These are phyloP conservation scores for Ascobolus immersus DNA, from an alignment of 495 filamentous ascomycete species.

Conservation along the genomic window DNA sequence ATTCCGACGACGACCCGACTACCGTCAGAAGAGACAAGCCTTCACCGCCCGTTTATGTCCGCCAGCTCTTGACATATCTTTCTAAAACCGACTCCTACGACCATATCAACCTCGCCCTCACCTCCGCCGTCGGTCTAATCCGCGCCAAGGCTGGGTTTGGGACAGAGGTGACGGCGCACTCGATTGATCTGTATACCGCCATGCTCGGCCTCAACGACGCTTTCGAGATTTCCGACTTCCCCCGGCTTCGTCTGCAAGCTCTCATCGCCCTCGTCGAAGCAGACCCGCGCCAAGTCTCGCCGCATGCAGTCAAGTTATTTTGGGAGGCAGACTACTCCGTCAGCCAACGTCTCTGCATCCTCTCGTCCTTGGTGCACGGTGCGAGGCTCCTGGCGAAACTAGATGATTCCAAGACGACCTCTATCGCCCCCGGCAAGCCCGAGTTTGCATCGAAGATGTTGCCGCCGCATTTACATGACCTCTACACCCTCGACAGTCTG, in stretches of 20 bases:
- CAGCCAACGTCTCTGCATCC: conserved; percentile 51
- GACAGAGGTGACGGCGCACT: conserved; percentile 61
- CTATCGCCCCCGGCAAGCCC: too few relatives aligned
- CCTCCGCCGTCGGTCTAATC: conserved; percentile 52
- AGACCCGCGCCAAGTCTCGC: too few relatives aligned
- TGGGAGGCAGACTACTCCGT: conserved; percentile 81
- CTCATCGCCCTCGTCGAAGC: conserved; percentile 65
- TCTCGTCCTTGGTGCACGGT: conserved; percentile 54
- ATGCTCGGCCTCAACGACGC: conserved; percentile 62
- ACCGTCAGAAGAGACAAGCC: conserved; percentile 58
- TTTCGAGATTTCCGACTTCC: conserved; percentile 47
- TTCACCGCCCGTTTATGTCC: conserved; percentile 60
- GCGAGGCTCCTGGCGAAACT: conserved; percentile 74
- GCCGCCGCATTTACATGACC: too few relatives aligned
- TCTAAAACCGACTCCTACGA: conserved; percentile 65
- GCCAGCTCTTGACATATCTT: conserved; percentile 56
- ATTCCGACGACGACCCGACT: conserved; percentile 63
- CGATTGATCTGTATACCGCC: conserved; percentile 49
- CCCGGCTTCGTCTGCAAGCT: conserved; percentile 49
- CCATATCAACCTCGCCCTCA: conserved; percentile 51
- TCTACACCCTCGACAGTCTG: too few relatives aligned
- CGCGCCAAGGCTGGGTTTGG: conserved; percentile 72
- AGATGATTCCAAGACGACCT: too few relatives aligned
- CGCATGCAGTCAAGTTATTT: too few relatives aligned
- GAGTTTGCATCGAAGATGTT: too few relatives aligned